Percentiles rank a stretch among this genome's conserved stretches.
phyloP scores from a whole-genome alignment of 257 asterid genomes.

The Jasminum sambac region DNA sequence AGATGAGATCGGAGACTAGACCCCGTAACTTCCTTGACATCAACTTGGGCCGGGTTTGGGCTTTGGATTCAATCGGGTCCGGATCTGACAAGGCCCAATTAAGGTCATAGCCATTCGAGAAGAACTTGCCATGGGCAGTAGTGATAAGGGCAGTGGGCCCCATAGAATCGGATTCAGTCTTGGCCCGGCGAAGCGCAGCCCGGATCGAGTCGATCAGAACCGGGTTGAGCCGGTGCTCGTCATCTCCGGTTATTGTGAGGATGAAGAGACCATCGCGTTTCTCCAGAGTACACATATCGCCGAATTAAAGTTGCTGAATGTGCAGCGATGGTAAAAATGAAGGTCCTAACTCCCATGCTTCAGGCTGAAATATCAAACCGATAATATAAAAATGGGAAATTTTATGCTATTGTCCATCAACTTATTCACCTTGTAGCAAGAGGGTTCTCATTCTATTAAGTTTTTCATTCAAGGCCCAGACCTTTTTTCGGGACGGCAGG shows the following conservation, averaged over 20 bases:
- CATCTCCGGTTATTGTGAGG: constrained; percentile 56
- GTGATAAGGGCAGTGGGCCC: constrained; percentile 62
- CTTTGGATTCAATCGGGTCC: constrained; percentile 14
- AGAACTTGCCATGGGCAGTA: constrained; percentile 70
- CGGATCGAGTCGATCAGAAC: constrained; percentile 51
- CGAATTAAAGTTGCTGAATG: too few species aligned
- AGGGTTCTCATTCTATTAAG: neutral
- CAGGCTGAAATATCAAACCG: too few species aligned
- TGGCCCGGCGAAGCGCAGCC: constrained; percentile 38
- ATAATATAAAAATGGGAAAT: neutral
- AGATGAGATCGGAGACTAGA: constrained; percentile 49
- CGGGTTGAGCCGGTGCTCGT: constrained; percentile 70
- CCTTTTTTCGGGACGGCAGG: too few species aligned
- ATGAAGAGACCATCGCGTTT: constrained; percentile 52
- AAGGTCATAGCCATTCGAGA: constrained; percentile 77
- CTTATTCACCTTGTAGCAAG: neutral
- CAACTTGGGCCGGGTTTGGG: constrained; percentile 16
- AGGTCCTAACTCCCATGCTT: too few species aligned
- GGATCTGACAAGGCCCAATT: constrained; percentile 46
- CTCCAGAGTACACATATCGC: constrained; percentile 47
- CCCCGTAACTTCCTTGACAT: constrained; percentile 53
- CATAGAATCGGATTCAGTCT: constrained; percentile 30
- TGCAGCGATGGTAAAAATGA: too few species aligned
- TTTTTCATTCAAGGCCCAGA: neutral
- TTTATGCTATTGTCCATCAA: neutral